Evolutionary conservation across 768 basidiomycete species (phyloP), one percentile per base, ranked within the genome.

Genomic region (Mycena belliarum): DNA sequence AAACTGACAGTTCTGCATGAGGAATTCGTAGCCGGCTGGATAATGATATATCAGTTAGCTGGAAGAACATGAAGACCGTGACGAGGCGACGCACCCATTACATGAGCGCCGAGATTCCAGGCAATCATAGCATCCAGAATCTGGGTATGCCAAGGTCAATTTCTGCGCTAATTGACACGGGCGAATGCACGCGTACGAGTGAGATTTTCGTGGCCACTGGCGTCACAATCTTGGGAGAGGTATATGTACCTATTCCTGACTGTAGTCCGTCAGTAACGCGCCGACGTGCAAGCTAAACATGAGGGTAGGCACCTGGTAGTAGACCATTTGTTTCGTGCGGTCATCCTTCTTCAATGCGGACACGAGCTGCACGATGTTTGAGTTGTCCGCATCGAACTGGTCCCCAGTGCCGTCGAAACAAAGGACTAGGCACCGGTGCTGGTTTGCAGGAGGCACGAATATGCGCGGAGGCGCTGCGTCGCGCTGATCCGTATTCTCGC

Each of bases 351-450:
- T 80, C 57, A 84, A 64, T 59, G 80, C 56, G 4, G 79, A 78
- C 21, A 82, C 77, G 7, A 84, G 65, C 54, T 79, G 72, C 6
- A 82, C 81, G 42, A 84, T 76, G 51, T 84, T 84, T 7, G 82
- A 83, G 63, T 84, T 84, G 62, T 82, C 79, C 6, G 69, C 66
- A 61, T 80, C 78, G 56, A 81, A 82, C 60, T 82, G 76, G 60
- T 81, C 78, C 6, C 80, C 79, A 2, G 82, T 84, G 2, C 83
- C 83, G 66, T 85, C 83, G 59, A 85, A 84, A 63, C 82, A 84
- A 1, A 85, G 66, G 11, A 83, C 67, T 38, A 85, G 73, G 0
- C 79, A 82, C 2, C 82, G 74, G 21, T 68, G 47, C 4, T 57
- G 23, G 52, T 77, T 75, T 8, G 68, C 59, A 9, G 76, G 75